Evolutionary conservation across 78 protist species (phyloP), one percentile per base, ranked within the genome.

Genomic region (Cavenderia fasciculata): DNA sequence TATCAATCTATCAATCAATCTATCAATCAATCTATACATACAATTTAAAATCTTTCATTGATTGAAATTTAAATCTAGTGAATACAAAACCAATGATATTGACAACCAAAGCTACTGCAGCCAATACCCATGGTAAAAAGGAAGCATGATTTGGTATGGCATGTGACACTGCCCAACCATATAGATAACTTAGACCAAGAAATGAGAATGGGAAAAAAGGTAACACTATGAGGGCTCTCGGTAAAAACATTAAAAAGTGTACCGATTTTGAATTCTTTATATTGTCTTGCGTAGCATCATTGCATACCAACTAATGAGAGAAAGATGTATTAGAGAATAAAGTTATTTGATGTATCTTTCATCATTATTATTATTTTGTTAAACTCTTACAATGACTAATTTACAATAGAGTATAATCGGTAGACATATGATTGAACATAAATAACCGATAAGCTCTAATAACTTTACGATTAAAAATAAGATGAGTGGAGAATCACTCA

Each of bases 341-440:
- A 52, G 6, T 61, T 61, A 49, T 49, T 49, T 12, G 14, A 49
- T 49, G 12, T 12, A 49, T 49, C 27, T 18, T 56, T 56, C 10
- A 56, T 19, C 7, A 16, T 8, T 14, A 38, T 19, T 38, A 6
- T 12, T 18, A 12, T 14, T n/a, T 7, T 47, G 43, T 23, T 77
- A 23, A 54, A n/a, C n/a, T n/a, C 46, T 36, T 86, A 86, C 92
- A 23, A 33, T 25, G 36, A 74, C 36, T 21, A 86, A 19, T 19
- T 47, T 34, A 33, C 72, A 70, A 54, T 86, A 86, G n/a, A 86
- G n/a, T 16, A 82, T 86, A 14, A 75, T 46, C 0, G 92, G 92
- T 33, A 75, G 12, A 12, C 79, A 23, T 23, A 69, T 16, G 8
- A 86, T 47, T 12, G 72, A 29, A 43, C 69, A 86, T 31, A 57